Base-by-base conservation (phyloP, 495 filamentous ascomycete genomes). In the Talaromyces ruber region DNA sequence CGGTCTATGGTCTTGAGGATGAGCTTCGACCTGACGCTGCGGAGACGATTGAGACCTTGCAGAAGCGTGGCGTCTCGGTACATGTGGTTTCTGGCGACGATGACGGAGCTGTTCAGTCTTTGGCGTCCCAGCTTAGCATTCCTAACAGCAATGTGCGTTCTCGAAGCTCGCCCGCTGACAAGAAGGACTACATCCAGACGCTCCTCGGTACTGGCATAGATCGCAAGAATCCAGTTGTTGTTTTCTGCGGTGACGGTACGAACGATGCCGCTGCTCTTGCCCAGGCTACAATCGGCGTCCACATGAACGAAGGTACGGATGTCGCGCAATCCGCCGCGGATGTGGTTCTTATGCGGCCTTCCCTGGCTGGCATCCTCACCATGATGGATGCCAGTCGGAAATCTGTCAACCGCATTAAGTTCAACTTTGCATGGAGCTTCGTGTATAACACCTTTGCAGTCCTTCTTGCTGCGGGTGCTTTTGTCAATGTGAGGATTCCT, bases 241-340 rank as follows among this genome's bases (percentile, higher is more conserved):
- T 92, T 22, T 92, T 93, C 72, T 80, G 81, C 64, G 90, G 90
- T 50, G 90, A 94, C 66, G 90, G 90, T 7, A 90, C 88, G 4
- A 94, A 94, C 71, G 90, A 93, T 69, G 88, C 90, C 0, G 77
- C 86, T 14, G 89, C 90, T 2, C 79, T 94, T 6, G 82, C 87
- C 3, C 81, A 84, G 65, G 88, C 90, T n/a, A 83, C 82, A 28
- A 83, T 94, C 63, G 90, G 90, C 53, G 71, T 92, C 3, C 87
- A 90, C 65, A 81, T 89, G 63, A 82, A 82, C 69, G 65, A 70
- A 62, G 82, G 82, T 26, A 85, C 78, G 0, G 88, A 91, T 53
- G 76, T 92, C 4, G 86, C 90, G 11, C 70, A 83, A 62, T 81
- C 77, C 18, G 88, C 87, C 9, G 87, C 89, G 0, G 88, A 93